Conservation (phyloP, 129 eudicot species). For the Sambucus nigra region DNA sequence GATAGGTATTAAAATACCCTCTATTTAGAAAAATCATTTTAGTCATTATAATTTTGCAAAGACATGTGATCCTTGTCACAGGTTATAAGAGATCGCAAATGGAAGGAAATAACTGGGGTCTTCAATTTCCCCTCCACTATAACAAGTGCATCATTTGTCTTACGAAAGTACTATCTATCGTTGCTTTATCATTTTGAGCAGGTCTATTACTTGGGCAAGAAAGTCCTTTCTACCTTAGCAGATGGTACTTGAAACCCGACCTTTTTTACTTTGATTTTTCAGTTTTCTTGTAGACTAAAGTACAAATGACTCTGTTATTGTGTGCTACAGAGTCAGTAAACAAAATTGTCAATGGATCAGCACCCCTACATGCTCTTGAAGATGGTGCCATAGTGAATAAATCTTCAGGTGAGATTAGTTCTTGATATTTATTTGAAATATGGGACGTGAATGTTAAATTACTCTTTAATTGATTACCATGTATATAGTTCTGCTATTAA, state of each 20-base stretch:
- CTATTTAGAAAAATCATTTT: too few relatives aligned
- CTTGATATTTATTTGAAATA: not conserved
- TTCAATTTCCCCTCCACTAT: conserved; percentile 61
- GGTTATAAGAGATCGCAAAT: conserved; percentile 75
- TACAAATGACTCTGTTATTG: not conserved
- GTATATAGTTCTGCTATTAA: not conserved
- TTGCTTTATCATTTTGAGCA: conserved; percentile 94
- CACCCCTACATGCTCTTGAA: conserved; percentile 14
- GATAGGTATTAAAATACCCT: too few relatives aligned
- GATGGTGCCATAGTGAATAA: conserved; percentile 36
- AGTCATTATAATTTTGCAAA: too few relatives aligned
- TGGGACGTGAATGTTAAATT: not conserved
- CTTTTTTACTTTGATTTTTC: conserved; percentile 1
- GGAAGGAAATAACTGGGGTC: conserved; percentile 67
- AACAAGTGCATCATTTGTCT: conserved; percentile 66
- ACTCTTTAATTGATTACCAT: conserved; percentile 2
- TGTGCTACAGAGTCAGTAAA: conserved; percentile 36
- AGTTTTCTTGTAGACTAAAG: not conserved
- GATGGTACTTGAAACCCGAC: conserved; percentile 33
- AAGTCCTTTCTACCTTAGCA: conserved; percentile 23
- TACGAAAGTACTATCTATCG: conserved; percentile 64
- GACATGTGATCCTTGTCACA: too few relatives aligned
- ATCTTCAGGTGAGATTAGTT: conserved; percentile 33
- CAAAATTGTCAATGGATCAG: conserved; percentile 41
- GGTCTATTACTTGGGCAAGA: conserved; percentile 70